Percentiles rank a stretch among this genome's conserved stretches.
These are phyloP conservation scores for Candida maltosa DNA, from an alignment of 805 yeast species.

Conservation along the genomic window DNA sequence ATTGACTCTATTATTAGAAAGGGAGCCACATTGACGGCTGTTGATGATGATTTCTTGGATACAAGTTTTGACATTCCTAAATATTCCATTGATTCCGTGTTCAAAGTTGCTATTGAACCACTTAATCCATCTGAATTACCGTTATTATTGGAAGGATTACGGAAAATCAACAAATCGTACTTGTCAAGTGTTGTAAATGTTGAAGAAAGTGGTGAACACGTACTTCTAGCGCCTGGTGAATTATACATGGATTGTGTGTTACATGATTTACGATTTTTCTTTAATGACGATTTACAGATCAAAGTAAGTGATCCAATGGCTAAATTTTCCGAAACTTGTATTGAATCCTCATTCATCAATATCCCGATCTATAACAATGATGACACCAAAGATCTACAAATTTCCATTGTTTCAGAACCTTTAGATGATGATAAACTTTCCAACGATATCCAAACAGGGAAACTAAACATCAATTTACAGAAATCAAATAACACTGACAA, in stretches of 20 bases:
- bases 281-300: constrained; percentile 60
- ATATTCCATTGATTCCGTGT: constrained; percentile 53
- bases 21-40: constrained; percentile 49
- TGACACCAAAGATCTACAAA: constrained; percentile 32
- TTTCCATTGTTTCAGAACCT: constrained; percentile 79
- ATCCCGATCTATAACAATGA: constrained; percentile 56
- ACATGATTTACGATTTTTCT: constrained; percentile 67
- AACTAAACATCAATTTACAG: constrained; percentile 25
- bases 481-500: constrained; percentile 21
- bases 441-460: constrained; percentile 52
- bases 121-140: constrained; percentile 76
- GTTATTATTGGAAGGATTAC: constrained; percentile 64
- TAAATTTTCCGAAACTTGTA: constrained; percentile 73
- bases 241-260: constrained; percentile 79
- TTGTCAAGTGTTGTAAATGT: constrained; percentile 65
- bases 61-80: constrained; percentile 39
- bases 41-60: constrained; percentile 7
- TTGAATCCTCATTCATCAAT: constrained; percentile 62
- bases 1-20: constrained; percentile 55
- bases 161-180: constrained; percentile 59
- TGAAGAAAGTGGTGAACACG: constrained; percentile 88
- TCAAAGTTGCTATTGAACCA: constrained; percentile 84
- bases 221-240: constrained; percentile 81
- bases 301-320: constrained; percentile 84
- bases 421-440: constrained; percentile 49